A percentile compares a stretch with the other conserved stretches of the same genome.
phyloP scores from a whole-genome alignment of 1,284 basidiomycete species.

The Irpex sp. region DNA sequence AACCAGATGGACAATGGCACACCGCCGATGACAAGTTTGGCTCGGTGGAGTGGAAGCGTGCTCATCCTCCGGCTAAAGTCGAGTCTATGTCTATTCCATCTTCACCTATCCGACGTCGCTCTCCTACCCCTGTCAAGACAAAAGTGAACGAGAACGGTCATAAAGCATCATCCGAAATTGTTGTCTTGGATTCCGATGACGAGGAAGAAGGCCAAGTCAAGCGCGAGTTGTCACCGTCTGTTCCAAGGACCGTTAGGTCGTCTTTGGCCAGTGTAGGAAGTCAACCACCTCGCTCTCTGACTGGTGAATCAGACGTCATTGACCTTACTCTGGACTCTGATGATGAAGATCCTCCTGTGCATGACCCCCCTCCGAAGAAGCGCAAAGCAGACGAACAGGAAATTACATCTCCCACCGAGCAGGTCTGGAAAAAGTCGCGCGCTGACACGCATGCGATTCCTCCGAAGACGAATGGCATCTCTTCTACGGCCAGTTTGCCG shows the following conservation, averaged over 20 bases:
- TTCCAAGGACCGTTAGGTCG: slow-evolving; percentile 35
- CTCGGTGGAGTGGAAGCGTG: slow-evolving; percentile 64
- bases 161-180: slow-evolving; percentile 56
- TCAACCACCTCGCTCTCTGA: slow-evolving; percentile 21
- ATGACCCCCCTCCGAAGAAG: slow-evolving; percentile 14
- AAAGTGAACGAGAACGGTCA: slow-evolving; percentile 7
- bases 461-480: neutral
- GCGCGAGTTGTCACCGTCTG: slow-evolving; percentile 63
- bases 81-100: slow-evolving; percentile 32
- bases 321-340: slow-evolving; percentile 79
- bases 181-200: slow-evolving; percentile 73
- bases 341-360: slow-evolving; percentile 44
- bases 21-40: slow-evolving; percentile 84
- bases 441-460: slow-evolving; percentile 29
- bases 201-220: slow-evolving; percentile 74
- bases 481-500: slow-evolving; percentile 7
- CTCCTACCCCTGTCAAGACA: slow-evolving; percentile 26
- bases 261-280: slow-evolving; percentile 20
- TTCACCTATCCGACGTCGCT: slow-evolving; percentile 16
- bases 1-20: slow-evolving; percentile 95
- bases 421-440: slow-evolving; percentile 71
- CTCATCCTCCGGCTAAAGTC: slow-evolving; percentile 37
- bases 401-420: slow-evolving; percentile 51
- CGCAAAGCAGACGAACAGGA: slow-evolving; percentile 60
- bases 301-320: slow-evolving; percentile 51